Base-by-base conservation (phyloP, 148 eudicot species). In the Diospyros kaki region DNA sequence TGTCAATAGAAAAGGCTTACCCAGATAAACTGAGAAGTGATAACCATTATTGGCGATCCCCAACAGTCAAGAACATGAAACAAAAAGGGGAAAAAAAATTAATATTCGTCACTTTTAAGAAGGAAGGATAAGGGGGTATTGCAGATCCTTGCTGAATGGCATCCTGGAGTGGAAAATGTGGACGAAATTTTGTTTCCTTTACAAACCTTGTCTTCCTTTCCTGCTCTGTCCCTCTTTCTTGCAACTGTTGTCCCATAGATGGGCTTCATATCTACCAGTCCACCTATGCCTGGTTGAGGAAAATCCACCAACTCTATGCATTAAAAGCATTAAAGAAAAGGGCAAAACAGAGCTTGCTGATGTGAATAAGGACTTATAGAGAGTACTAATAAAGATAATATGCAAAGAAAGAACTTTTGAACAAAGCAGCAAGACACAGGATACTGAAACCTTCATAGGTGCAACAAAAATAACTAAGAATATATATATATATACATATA, bases 151-250 rank as follows among this genome's bases (percentile, higher is more conserved):
- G 28, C 7, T 28, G 56, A 75, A 65, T 6, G 43, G 8, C 5
- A 53, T 3, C 1, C 52, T n/a, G 44, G 1, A 45, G 7, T 48
- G 54, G 43, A 58, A 2, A 43, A 9, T 38, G 28, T 38, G 17
- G 4, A 38, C 14, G 54, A 18, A 14, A 40, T 17, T 69, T 9
- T 75, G 18, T 41, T 70, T 52, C 15, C 18, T 60, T 45, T 9
- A 71, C 87, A 71, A 79, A 91, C 97, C 97, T 89, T 94, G 98
- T 58, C 97, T 94, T 58, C 98, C 98, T 84, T 94, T 94, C 80
- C 98, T 91, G 73, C 87, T 94, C 71, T 91, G 98, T 38, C 98
- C 98, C 86, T 94, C 98, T 87, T 88, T 94, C 87, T 88, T 94
- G 72, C 97, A 91, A 80, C 94, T 89, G 46, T 89, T 89, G 74